A percentile compares a stretch with the other conserved stretches of the same genome.
Conservation (phyloP, 345 rosid species). For the Jatropha curcas region DNA sequence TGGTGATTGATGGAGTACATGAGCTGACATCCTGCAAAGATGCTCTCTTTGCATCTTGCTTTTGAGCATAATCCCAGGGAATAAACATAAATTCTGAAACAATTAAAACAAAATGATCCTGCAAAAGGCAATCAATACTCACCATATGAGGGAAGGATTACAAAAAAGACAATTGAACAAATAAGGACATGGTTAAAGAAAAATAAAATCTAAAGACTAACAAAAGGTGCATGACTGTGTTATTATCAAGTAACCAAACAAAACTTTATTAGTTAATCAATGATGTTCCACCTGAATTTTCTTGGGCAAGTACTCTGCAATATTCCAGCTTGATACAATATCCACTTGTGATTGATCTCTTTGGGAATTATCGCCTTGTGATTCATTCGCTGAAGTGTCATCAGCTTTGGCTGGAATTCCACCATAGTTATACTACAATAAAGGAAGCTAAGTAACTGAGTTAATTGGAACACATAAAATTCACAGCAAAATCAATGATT, state of each 20-base stretch:
- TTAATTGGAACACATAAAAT: not conserved
- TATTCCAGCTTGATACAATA: constrained; percentile 87
- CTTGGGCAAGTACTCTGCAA: constrained; percentile 76
- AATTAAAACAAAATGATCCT: constrained; percentile 77
- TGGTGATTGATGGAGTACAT: constrained; percentile 66
- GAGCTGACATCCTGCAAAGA: constrained; percentile 46
- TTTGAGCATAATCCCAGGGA: constrained; percentile 81
- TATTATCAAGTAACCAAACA: not conserved
- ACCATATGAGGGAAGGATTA: not conserved
- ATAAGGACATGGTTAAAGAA: not conserved
- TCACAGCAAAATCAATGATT: not conserved
- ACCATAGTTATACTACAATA: constrained; percentile 71
- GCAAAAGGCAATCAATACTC: constrained; percentile 32
- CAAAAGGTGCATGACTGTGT: not conserved
- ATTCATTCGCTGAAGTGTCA: constrained; percentile 40
- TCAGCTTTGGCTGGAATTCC: constrained; percentile 71
- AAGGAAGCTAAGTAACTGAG: constrained; percentile 14
- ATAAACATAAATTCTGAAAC: constrained; percentile 84
- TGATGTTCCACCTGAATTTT: constrained; percentile 56
- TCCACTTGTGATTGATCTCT: constrained; percentile 55
- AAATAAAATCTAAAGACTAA: not conserved
- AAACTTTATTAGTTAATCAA: not conserved
- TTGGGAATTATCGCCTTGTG: constrained; percentile 15
- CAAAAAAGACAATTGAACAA: not conserved
- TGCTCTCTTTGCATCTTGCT: constrained; percentile 44